Evolutionary conservation across 1,284 basidiomycete genomes (phyloP), one percentile per base, ranked within the genome.

Genomic region (Exobasidium rhododendri): DNA sequence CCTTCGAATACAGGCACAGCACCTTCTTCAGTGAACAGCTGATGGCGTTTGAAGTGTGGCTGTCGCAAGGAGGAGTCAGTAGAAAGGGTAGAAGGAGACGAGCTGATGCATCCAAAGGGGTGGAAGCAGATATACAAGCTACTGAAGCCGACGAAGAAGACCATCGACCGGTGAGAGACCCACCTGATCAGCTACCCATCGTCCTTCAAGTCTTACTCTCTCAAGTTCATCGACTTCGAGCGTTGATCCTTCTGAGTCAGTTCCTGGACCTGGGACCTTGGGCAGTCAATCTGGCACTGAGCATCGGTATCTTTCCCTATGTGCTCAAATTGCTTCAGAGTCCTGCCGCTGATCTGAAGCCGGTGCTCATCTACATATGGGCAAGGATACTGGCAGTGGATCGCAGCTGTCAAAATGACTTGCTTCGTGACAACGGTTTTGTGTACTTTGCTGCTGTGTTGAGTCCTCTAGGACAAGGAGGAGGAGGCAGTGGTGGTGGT

Each of bases 321-420:
- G 97, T 97, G 50, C 92, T 93, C 66, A 94, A 96, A 76, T 85
- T 98, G 4, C 85, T 98, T 2, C 94, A 96, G 81, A 93, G 93
- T 0, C 93, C 94, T 0, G 92, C 92, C 0, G 88, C 89, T 66
- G 94, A 98, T 76, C 85, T 98, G 30, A 90, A 93, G 56, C 94
- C 96, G 0, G 94, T 98, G n/a, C 84, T 98, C 31, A 97, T 98
- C 70, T 98, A 97, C 83, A 97, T 98, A 66, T 98, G 96, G 96
- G 91, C 94, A 1, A 86, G 94, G 17, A 97, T 98, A 64, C 85
- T 97, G 24, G 94, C 94, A 1, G 93, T 97, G 30, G 96, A 97
- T 80, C 87, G 89, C 5, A 87, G 88, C 22, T 96, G 96, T 64
- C 94, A 97, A 79, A 85, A 88, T 49, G 94, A 98, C 75, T 82